A percentile compares a stretch with the other conserved stretches of the same genome.
Evolutionary conservation across 2,329 filamentous ascomycete genomes (phyloP).

Genomic region (Talaromyces sp.): DNA sequence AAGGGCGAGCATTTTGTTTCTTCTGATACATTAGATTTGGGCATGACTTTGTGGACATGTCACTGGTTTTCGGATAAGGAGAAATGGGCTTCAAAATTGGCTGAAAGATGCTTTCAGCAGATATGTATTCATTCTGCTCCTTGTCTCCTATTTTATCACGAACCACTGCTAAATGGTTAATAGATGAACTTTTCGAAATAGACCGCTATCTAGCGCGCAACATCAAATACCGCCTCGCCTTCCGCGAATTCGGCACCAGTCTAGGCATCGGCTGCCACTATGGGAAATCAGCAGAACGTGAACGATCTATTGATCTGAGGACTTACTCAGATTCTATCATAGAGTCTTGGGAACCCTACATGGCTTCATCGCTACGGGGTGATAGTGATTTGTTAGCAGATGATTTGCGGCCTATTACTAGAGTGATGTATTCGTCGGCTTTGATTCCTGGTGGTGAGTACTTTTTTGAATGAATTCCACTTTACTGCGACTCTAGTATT

Average conservation of each 20-base stretch:
- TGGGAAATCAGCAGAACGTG: conserved; percentile 34
- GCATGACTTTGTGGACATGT: conserved; percentile 58
- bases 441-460: conserved; percentile 54
- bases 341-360: conserved; percentile 38
- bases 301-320: conserved; percentile 30
- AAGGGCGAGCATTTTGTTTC: conserved; percentile 47
- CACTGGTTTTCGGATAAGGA: conserved; percentile 51
- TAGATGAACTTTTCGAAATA: conserved; percentile 38
- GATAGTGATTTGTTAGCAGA: conserved; percentile 24
- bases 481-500: neutral
- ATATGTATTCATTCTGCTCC: conserved; percentile 28
- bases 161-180: neutral
- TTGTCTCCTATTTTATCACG: neutral
- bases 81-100: conserved; percentile 47
- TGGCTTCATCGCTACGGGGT: conserved; percentile 35
- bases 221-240: conserved; percentile 45
- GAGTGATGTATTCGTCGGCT: conserved; percentile 57
- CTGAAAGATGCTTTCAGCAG: conserved; percentile 34
- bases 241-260: conserved; percentile 55
- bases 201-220: conserved; percentile 36
- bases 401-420: conserved; percentile 53
- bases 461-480: neutral
- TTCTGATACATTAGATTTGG: conserved; percentile 54
- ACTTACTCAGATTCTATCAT: conserved; percentile 36
- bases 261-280: conserved; percentile 47